These are phyloP conservation scores for Ocimum tenuiflorum DNA, from an alignment of 257 asterid species.

Conservation along the genomic window DNA sequence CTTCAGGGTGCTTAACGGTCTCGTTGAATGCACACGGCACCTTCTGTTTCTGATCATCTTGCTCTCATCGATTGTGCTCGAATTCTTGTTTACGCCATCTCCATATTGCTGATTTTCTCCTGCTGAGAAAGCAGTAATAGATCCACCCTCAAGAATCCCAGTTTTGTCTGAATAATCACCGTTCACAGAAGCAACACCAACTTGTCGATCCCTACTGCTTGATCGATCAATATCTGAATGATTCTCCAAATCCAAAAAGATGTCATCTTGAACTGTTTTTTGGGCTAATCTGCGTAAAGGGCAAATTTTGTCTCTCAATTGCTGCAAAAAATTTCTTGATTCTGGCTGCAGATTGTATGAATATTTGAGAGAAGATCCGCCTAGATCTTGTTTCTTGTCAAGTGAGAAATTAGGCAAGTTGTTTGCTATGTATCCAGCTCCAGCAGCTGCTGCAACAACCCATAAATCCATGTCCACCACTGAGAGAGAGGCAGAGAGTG, in stretches of 20 bases:
- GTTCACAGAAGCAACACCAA: conserved; percentile 17
- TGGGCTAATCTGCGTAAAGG: conserved; percentile 44
- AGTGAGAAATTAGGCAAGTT: conserved; percentile 38
- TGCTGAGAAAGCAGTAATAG: background rate
- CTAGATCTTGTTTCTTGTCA: conserved; percentile 32
- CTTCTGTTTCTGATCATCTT: conserved; percentile 19
- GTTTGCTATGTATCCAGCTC: conserved; percentile 66
- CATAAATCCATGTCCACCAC: conserved; percentile 55
- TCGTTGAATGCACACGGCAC: background rate
- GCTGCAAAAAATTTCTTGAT: conserved; percentile 47
- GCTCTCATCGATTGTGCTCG: conserved; percentile 18
- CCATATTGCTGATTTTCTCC: conserved; percentile 19
- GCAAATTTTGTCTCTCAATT: conserved; percentile 51
- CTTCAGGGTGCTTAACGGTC: conserved; percentile 25
- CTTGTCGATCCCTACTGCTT: conserved; percentile 1
- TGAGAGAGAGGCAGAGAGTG: no score
- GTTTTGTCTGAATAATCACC: conserved; percentile 11
- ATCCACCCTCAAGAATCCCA: conserved; percentile 12
- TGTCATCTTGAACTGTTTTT: conserved; percentile 17
- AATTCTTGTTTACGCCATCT: conserved; percentile 12
- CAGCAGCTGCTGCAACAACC: conserved; percentile 82
- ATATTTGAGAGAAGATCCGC: conserved; percentile 18
- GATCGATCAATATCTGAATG: conserved; percentile 11
- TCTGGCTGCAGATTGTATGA: conserved; percentile 30
- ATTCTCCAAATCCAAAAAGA: conserved; percentile 7